These are phyloP conservation scores for Daedaleopsis sinensis DNA, from an alignment of 768 basidiomycete species.

Conservation along the genomic window DNA sequence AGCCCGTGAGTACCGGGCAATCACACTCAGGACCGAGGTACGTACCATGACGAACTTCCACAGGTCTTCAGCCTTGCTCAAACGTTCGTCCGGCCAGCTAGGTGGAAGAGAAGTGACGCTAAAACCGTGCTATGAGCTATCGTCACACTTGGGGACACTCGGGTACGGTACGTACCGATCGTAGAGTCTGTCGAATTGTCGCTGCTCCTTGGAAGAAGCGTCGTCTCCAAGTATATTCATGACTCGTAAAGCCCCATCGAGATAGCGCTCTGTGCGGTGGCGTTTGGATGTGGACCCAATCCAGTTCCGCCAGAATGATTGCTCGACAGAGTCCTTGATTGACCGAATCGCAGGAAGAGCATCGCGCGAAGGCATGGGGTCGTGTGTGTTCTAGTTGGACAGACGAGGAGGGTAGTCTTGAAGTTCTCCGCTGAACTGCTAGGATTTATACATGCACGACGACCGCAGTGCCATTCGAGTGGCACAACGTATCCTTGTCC, in stretches of 20 bases:
- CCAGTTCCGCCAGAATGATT: background rate
- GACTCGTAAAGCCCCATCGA: conserved; percentile 11
- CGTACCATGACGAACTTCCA: too few species aligned
- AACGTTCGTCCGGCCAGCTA: background rate
- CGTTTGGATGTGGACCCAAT: background rate
- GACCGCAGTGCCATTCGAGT: too few species aligned
- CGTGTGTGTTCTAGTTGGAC: background rate
- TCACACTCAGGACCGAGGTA: too few species aligned
- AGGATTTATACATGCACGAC: too few species aligned
- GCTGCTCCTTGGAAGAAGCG: background rate
- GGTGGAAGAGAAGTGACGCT: background rate
- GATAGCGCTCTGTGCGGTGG: background rate
- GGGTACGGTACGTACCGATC: conserved; percentile 1
- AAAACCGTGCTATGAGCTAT: background rate
- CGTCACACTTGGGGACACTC: background rate
- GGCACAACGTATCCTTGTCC: too few species aligned
- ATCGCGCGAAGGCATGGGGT: background rate
- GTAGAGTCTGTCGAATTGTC: conserved; percentile 1
- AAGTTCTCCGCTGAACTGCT: too few species aligned
- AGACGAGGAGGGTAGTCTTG: too few species aligned
- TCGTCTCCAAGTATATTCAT: conserved; percentile 6
- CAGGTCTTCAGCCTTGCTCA: too few species aligned
- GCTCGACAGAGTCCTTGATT: conserved; percentile 16
- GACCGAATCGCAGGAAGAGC: conserved; percentile 7
- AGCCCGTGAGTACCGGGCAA: too few species aligned